These are phyloP conservation scores for Graphiopsis chlorocephala DNA, from an alignment of 2,329 filamentous ascomycete genomes.

Conservation along the genomic window DNA sequence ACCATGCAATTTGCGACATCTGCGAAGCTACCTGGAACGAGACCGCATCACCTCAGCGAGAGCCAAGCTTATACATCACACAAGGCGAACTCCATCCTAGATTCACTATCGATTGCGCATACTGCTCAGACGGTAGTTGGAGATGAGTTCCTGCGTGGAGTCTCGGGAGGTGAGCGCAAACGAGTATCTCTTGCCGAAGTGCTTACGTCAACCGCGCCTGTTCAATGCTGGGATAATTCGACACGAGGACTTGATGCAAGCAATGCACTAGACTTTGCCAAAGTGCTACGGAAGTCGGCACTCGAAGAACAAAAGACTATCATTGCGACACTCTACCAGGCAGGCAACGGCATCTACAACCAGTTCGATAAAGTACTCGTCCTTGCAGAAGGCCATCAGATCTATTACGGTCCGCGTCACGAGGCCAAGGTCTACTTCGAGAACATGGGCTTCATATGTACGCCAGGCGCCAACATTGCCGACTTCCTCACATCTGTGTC, in stretches of 20 bases:
- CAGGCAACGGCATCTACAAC: slow-evolving; percentile 67
- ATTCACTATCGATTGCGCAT: slow-evolving; percentile 52
- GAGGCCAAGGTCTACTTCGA: slow-evolving; percentile 65
- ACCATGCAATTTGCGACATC: slow-evolving; percentile 56
- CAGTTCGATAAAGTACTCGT: slow-evolving; percentile 70
- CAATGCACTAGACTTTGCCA: slow-evolving; percentile 54
- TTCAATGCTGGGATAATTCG: slow-evolving; percentile 67
- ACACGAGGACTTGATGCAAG: slow-evolving; percentile 65
- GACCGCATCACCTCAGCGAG: slow-evolving; percentile 28
- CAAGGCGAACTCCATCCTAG: slow-evolving; percentile 54
- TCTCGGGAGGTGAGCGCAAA: slow-evolving; percentile 59
- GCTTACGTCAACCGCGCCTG: slow-evolving; percentile 55
- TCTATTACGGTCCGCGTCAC: slow-evolving; percentile 61
- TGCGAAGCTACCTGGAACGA: slow-evolving; percentile 47
- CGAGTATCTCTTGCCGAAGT: slow-evolving; percentile 62
- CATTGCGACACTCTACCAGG: slow-evolving; percentile 67
- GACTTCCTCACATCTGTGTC: slow-evolving; percentile 66
- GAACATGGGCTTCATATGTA: slow-evolving; percentile 60
- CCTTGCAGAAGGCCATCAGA: slow-evolving; percentile 62
- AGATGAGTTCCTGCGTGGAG: slow-evolving; percentile 63
- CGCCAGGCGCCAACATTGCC: slow-evolving; percentile 60
- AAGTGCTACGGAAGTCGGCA: slow-evolving; percentile 61
- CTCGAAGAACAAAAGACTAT: slow-evolving; percentile 59
- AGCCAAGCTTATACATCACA: slow-evolving; percentile 46
- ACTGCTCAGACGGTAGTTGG: slow-evolving; percentile 59